Evolutionary conservation across 1,284 basidiomycete species (phyloP).

Genomic region (Cutaneotrichosporon dermatis): DNA sequence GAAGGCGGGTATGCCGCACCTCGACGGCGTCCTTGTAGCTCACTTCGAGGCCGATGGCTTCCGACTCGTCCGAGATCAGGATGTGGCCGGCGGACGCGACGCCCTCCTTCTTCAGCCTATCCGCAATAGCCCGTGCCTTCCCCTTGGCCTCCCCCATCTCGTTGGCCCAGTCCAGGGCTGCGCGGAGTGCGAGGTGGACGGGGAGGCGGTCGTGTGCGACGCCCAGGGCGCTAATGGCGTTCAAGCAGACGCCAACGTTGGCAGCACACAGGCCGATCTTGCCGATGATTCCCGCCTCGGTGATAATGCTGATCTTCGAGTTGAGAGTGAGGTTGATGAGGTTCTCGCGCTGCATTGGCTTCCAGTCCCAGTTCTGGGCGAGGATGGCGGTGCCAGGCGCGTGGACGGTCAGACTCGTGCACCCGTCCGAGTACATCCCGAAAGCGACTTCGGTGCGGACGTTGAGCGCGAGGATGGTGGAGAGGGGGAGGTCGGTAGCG

Average conservation of each 20-base stretch:
- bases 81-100: slow-evolving; percentile 18
- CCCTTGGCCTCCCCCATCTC: slow-evolving; percentile 2
- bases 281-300: slow-evolving; percentile 21
- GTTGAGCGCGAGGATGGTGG: slow-evolving; percentile 15
- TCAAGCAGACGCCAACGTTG: slow-evolving; percentile 16
- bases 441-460: slow-evolving; percentile 23
- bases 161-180: slow-evolving; percentile 15
- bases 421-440: slow-evolving; percentile 17
- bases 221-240: slow-evolving; percentile 19
- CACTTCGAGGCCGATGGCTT: slow-evolving; percentile 16
- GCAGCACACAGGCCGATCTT: slow-evolving; percentile 18
- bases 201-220: slow-evolving; percentile 12
- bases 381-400: slow-evolving; percentile 5
- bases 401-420: slow-evolving; percentile 11
- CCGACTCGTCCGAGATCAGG: slow-evolving; percentile 10
- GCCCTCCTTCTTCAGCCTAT: slow-evolving; percentile 4
- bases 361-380: slow-evolving; percentile 25
- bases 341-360: slow-evolving; percentile 9
- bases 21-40: not conserved
- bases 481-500: slow-evolving; percentile 7
- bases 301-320: slow-evolving; percentile 12
- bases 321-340: slow-evolving; percentile 14
- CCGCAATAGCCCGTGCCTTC: slow-evolving; percentile 3
- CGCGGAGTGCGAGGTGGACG: slow-evolving; percentile 17
- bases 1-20: slow-evolving; percentile 1